Evolutionary conservation across 2,329 filamentous ascomycete genomes (phyloP).

Genomic region (Fusarium cyanostomum): DNA sequence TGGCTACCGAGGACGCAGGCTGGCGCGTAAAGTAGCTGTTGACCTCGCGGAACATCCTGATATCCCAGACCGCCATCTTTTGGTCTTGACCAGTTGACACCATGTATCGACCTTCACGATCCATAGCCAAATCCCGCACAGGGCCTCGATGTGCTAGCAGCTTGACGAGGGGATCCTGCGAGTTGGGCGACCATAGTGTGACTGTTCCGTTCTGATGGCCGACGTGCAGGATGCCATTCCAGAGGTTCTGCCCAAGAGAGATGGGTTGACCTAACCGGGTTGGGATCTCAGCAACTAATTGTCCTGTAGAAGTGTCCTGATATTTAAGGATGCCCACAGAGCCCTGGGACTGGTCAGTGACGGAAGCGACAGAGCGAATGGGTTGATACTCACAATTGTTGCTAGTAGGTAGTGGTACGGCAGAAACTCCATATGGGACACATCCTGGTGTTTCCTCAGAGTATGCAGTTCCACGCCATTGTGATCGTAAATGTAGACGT

Average conservation of each 20-base stretch:
- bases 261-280: slow-evolving; percentile 87
- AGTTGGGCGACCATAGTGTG: slow-evolving; percentile 95
- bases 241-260: slow-evolving; percentile 86
- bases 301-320: slow-evolving; percentile 92
- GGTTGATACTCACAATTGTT: slow-evolving; percentile 71
- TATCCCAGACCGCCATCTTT: slow-evolving; percentile 95
- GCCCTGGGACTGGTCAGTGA: slow-evolving; percentile 58
- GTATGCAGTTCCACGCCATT: slow-evolving; percentile 93
- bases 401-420: slow-evolving; percentile 96
- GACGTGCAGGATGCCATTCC: slow-evolving; percentile 90
- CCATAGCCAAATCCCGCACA: slow-evolving; percentile 84
- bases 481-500: slow-evolving; percentile 95
- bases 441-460: slow-evolving; percentile 88
- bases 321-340: slow-evolving; percentile 89
- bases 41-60: slow-evolving; percentile 92
- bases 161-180: slow-evolving; percentile 86
- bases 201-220: slow-evolving; percentile 96
- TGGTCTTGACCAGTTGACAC: slow-evolving; percentile 89
- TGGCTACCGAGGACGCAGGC: slow-evolving; percentile 83
- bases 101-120: slow-evolving; percentile 95
- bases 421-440: slow-evolving; percentile 92
- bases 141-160: slow-evolving; percentile 89
- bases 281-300: slow-evolving; percentile 84
- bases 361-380: fast-evolving
- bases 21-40: slow-evolving; percentile 86